Evolutionary conservation across 1,284 basidiomycete genomes (phyloP).

Genomic region (Ustilago bromivora): DNA sequence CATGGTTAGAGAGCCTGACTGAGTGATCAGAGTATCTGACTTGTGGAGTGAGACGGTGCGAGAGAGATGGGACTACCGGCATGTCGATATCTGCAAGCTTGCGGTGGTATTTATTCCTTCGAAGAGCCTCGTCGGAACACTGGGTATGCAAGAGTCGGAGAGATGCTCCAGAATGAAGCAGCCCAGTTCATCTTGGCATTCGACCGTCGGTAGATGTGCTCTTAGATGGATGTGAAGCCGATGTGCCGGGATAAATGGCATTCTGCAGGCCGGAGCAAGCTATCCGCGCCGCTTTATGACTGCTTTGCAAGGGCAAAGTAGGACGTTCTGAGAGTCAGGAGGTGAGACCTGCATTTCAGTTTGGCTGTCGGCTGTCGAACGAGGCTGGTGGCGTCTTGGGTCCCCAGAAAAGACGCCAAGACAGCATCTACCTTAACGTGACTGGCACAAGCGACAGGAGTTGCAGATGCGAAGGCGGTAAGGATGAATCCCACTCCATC

Average conservation of each 20-base stretch:
- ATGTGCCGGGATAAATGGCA: too few species aligned
- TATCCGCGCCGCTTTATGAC: too few species aligned
- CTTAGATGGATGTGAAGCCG: too few species aligned
- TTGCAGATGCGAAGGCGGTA: neutral
- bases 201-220: neutral
- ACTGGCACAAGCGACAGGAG: neutral
- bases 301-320: too few species aligned
- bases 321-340: too few species aligned
- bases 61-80: neutral
- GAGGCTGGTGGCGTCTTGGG: neutral
- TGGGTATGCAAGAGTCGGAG: neutral
- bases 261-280: too few species aligned
- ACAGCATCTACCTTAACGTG: neutral
- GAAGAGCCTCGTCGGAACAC: neutral
- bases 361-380: neutral
- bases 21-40: neutral
- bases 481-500: too few species aligned
- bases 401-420: neutral
- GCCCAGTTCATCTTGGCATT: neutral
- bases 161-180: neutral
- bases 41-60: neutral
- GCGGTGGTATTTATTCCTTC: neutral
- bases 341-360: neutral
- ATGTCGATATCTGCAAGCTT: neutral
- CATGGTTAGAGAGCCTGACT: neutral